Evolutionary conservation across 2,329 filamentous ascomycete species (phyloP), one percentile per base, ranked within the genome.

Genomic region (Claviceps purpurea): DNA sequence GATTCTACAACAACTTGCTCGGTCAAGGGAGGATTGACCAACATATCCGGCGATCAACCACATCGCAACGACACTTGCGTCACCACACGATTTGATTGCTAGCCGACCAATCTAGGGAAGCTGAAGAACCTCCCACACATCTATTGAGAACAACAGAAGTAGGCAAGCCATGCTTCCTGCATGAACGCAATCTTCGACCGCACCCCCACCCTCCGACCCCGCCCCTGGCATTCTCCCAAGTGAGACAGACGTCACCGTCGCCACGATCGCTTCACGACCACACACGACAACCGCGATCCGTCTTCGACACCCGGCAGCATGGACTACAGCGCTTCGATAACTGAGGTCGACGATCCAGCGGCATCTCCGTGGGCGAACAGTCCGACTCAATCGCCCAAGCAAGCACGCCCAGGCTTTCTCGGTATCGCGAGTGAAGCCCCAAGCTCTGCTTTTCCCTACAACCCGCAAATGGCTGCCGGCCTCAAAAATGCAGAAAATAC

Each of bases 281-380:
- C 18, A 24, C 47, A 34, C 41, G 42, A 46, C 34, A 6, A 6
- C 34, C 42, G 18, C 22, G 34, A 18, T 26, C 42, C 22, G 6
- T 20, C 30, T 2, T 6, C 11, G 20, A 14, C 3, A 4, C 37
- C 37, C 34, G 50, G n/a, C 20, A 61, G 62, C 57, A 81, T 81
- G 78, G 78, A 81, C 66, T 81, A 81, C 65, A 75, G 73, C 64
- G 65, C 76, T 56, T 73, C 76, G 14, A 76, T 79, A 59, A 61
- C 73, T 61, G 77, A 81, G 58, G 67, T 69, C 50, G 78, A 81
- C 46, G 72, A 79, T 57, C 70, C 74, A 18, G 69, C 66, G 46
- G 70, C 68, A 55, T 79, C 77, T 37, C 77, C 78, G 2, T 81
- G 78, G 77, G 77, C 75, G 14, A 73, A 70, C 53, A 76, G 75